Evolutionary conservation across 1,284 basidiomycete species (phyloP), one percentile per base, ranked within the genome.

Genomic region (Singerocomus inundabilis): DNA sequence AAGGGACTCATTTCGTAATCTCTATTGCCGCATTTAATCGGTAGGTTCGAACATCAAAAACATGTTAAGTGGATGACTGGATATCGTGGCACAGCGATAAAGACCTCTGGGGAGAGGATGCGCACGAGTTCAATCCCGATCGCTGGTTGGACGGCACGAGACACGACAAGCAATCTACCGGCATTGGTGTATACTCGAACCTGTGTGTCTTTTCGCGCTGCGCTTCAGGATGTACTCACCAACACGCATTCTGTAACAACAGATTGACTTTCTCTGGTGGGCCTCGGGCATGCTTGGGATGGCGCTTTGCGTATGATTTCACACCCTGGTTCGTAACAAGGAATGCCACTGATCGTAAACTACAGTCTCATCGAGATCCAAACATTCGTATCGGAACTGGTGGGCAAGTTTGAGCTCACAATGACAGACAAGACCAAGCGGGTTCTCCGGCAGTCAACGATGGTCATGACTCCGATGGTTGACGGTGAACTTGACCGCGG

Each of bases 131-230:
- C 62, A 74, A 79, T 36, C 79, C 79, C 0, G 68, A 76, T 12
- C 75, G 80, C 11, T 81, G 80, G 73, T 60, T 79, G 35, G 51
- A 69, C 16, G 62, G 64, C 26, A 54, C 61, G 7, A 52, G 59
- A 9, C 43, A 46, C 28, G 64, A 69, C 18, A 74, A 71, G 58
- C 71, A 66, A 36, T 51, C 57, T 10, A 58, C 68, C 25, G 63
- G 70, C 0, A 59, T 80, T 10, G 78, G 81, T 3, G 68, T 77
- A 5, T 77, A 77, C 48, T 73, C 70, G 2, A 78, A 80, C 56
- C 57, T 81, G 81, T 81, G 4, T 5, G 59, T 12, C 8, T n/a
- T 24, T 16, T 37, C 3, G 4, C 25, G 1, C 4, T 10, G 2
- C 13, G 12, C 16, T 21, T 28, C 6, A 5, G 6, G 8, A 15